Base-by-base conservation (phyloP, 179 eudicot genomes). In the Actinidia chinensis region DNA sequence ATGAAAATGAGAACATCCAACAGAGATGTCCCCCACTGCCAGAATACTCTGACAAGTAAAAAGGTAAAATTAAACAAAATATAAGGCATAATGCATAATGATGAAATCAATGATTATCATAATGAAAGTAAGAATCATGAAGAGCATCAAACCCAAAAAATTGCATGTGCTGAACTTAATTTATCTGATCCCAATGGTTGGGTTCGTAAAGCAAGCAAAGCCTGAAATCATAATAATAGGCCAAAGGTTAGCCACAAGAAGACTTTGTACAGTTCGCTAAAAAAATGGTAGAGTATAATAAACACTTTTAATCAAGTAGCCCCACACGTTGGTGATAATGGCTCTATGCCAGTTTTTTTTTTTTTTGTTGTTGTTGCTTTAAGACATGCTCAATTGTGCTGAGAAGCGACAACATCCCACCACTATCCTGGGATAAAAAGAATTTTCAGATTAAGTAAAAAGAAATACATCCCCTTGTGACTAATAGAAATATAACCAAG, bases 241-340 rank as follows among this genome's bases (percentile, higher is more conserved):
- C 17, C 5, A 69, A 65, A 46, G 56, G 67, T 68, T 14, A 50
- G 46, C 68, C 44, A 73, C 18, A 12, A 58, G 40, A 51, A 40
- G 74, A 71, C 77, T 65, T 74, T 76, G 70, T 40, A 66, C 60
- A 33, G 44, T 42, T 44, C 20, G 74, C 33, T 74, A 56, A 22
- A 25, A 22, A 52, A 17, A 72, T 2, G 13, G 68, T 64, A 82
- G 43, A 74, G 73, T 22, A 82, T 36, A 59, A 68, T 59, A 56
- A 75, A 71, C 75, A 95, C 99, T 98, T 95, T 95, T 72, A 95
- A 86, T 74, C 89, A 70, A 95, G 94, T 79, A 95, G 84, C 74
- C 95, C 99, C 81, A 89, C 99, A 71, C 95, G 91, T 95, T 95
- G 79, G 91, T 93, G 66, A 95, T 86, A 84, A 85, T 87, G 74